Evolutionary conservation across 2,329 filamentous ascomycete species (phyloP).

Genomic region (Fusarium buxicola): DNA sequence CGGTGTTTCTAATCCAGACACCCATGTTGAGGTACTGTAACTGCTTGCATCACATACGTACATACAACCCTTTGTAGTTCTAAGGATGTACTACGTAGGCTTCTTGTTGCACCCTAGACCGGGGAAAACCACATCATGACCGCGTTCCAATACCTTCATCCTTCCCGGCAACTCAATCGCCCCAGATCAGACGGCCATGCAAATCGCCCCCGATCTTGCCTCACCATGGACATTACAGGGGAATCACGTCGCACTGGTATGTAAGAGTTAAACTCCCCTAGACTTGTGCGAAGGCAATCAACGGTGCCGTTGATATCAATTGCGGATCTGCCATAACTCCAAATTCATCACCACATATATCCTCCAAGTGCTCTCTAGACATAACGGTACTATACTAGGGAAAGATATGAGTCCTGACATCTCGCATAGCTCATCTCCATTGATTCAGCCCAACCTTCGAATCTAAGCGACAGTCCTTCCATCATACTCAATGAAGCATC

Average conservation of each 20-base stretch:
- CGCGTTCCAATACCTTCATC: constrained; percentile 12
- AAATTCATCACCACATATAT: background rate
- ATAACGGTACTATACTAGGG: background rate
- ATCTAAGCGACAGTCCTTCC: background rate
- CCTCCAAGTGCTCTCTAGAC: background rate
- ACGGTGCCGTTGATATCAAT: background rate
- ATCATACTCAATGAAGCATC: constrained; percentile 5
- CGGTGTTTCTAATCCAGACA: constrained; percentile 38
- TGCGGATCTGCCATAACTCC: constrained; percentile 2
- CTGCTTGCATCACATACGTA: constrained; percentile 4
- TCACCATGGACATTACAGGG: background rate
- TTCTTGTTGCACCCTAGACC: constrained; percentile 5
- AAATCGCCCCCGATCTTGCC: background rate
- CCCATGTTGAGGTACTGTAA: constrained; percentile 2
- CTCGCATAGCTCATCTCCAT: background rate
- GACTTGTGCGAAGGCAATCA: background rate
- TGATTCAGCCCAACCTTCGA: background rate
- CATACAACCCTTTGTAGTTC: background rate
- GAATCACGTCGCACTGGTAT: background rate
- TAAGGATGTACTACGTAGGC: background rate
- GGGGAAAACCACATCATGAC: constrained; percentile 5
- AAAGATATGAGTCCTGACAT: background rate
- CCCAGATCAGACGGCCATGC: constrained; percentile 2
- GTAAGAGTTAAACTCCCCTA: background rate
- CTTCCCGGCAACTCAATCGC: constrained; percentile 1